phyloP scores from a whole-genome alignment of 2,329 filamentous ascomycete species.

The Neonectria faginata region DNA sequence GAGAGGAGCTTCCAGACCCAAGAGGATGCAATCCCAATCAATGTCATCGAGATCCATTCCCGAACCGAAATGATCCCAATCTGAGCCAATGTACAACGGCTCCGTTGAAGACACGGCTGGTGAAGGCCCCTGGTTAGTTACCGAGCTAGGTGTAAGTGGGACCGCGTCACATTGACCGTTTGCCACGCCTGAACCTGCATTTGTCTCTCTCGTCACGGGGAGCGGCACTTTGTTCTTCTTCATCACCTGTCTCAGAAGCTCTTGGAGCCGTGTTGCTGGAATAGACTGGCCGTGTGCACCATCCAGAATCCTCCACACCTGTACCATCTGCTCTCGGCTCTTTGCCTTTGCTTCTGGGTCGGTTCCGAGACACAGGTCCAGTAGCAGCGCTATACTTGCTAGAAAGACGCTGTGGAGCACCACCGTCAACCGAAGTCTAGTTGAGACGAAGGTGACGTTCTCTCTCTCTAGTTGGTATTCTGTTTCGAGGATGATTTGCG shows the following conservation, averaged over 20 bases:
- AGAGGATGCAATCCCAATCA: constrained; percentile 52
- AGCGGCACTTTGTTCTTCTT: constrained; percentile 47
- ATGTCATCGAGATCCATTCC: constrained; percentile 50
- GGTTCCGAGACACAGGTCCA: constrained; percentile 48
- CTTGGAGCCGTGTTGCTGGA: constrained; percentile 47
- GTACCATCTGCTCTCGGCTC: constrained; percentile 44
- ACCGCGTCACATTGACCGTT: constrained; percentile 16
- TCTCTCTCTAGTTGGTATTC: constrained; percentile 47
- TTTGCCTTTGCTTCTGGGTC: constrained; percentile 39
- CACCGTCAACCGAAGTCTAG: constrained; percentile 46
- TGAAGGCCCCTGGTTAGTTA: constrained; percentile 24
- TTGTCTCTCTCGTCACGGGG: constrained; percentile 23
- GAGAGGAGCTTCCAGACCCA: constrained; percentile 50
- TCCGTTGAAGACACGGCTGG: constrained; percentile 29
- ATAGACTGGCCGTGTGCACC: constrained; percentile 47
- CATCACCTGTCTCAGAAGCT: constrained; percentile 48
- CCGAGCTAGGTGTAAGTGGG: constrained; percentile 49
- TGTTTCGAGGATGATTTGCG: constrained; percentile 47
- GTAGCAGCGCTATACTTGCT: constrained; percentile 50
- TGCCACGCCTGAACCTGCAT: neutral
- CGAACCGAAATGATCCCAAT: constrained; percentile 45
- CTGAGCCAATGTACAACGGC: constrained; percentile 35
- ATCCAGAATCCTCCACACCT: constrained; percentile 51
- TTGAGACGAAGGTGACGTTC: constrained; percentile 43
- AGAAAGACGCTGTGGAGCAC: constrained; percentile 51